These are phyloP conservation scores for Wickerhamiella dianesei DNA, from an alignment of 805 yeast species.

Conservation along the genomic window DNA sequence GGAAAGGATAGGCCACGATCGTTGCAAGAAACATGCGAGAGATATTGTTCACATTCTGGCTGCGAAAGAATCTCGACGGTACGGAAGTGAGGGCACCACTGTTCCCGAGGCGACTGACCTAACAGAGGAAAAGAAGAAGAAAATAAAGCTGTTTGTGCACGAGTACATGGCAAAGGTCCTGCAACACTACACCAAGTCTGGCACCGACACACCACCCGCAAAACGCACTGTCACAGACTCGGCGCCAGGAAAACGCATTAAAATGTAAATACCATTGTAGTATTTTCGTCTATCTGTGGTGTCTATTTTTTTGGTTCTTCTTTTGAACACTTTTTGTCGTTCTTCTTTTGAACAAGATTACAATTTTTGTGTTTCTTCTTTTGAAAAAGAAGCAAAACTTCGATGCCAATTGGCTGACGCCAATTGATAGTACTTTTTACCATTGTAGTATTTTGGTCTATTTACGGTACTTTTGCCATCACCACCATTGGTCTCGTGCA, in stretches of 20 bases:
- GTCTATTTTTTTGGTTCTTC: too few species aligned
- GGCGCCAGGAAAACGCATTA: background rate
- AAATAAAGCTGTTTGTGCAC: slow-evolving; percentile 51
- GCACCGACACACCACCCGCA: background rate
- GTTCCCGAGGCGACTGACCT: slow-evolving; percentile 35
- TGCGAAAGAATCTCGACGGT: slow-evolving; percentile 41
- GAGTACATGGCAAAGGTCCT: slow-evolving; percentile 20
- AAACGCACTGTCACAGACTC: background rate
- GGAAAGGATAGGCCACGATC: slow-evolving; percentile 54
- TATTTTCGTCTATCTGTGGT: too few species aligned
- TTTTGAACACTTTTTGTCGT: too few species aligned
- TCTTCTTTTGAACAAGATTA: too few species aligned
- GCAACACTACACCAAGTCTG: slow-evolving; percentile 7
- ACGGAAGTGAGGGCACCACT: background rate
- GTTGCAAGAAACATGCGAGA: slow-evolving; percentile 61
- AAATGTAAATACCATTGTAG: background rate
- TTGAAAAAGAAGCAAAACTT: background rate
- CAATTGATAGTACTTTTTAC: too few species aligned
- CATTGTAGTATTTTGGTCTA: too few species aligned
- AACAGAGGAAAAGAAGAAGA: slow-evolving; percentile 49
- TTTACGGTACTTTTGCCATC: too few species aligned
- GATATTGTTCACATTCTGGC: slow-evolving; percentile 60
- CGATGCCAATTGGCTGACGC: background rate
- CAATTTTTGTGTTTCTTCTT: too few species aligned
- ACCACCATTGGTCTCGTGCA: too few species aligned